phyloP scores from a whole-genome alignment of 805 yeast species.

The Yarrowia keelungensis region DNA sequence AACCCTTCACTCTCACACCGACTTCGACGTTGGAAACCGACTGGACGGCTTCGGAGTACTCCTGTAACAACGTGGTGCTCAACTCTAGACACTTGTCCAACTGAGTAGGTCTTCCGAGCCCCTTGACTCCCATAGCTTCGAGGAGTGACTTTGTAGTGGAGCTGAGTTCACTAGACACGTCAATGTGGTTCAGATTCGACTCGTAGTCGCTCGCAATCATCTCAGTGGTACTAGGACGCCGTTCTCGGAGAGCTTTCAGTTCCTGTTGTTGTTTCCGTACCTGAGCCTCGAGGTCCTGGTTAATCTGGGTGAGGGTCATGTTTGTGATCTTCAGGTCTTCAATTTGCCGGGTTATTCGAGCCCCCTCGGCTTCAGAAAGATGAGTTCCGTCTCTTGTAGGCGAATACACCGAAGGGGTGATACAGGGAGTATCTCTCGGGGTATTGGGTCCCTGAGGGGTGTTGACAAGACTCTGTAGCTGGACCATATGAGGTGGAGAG shows the following conservation, averaged over 20 bases:
- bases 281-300: constrained; percentile 24
- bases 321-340: constrained; percentile 32
- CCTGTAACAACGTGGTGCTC: constrained; percentile 11
- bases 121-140: constrained; percentile 19
- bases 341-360: constrained; percentile 26
- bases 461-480: constrained; percentile 1
- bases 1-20: constrained; percentile 12
- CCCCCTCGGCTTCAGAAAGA: constrained; percentile 27
- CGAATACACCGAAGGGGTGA: constrained; percentile 13
- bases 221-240: constrained; percentile 2
- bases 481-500: constrained; percentile 24
- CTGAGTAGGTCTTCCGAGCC: constrained; percentile 19
- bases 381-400: constrained; percentile 9
- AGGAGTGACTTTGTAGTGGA: background rate
- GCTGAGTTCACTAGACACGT: constrained; percentile 11
- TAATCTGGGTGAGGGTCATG: constrained; percentile 30
- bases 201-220: background rate
- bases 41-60: constrained; percentile 19
- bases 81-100: constrained; percentile 25
- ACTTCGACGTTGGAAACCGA: constrained; percentile 2
- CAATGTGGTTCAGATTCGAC: background rate
- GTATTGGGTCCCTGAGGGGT: constrained; percentile 13
- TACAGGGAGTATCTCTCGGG: constrained; percentile 11
- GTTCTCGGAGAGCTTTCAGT: constrained; percentile 14
- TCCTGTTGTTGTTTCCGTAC: constrained; percentile 31